Evolutionary conservation across 1,139 yeast species (phyloP), one percentile per base, ranked within the genome.

Genomic region (Williopsis jadinii): DNA sequence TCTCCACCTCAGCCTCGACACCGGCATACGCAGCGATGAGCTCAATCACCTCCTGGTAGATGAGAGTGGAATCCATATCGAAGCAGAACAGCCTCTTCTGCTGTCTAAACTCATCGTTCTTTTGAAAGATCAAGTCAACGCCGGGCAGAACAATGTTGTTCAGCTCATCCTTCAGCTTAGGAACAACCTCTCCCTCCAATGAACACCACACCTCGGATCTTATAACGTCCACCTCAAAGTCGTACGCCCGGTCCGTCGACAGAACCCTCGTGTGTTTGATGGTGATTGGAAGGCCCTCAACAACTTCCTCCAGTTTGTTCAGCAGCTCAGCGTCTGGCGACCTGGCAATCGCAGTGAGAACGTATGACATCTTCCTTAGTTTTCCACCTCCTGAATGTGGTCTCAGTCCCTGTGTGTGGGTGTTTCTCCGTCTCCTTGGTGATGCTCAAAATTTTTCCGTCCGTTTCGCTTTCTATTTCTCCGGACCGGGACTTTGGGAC

Each of bases 11-110:
- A 3, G 70, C 75, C 53, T 85, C 94, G 28, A 85, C 88, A 47
- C 73, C 71, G n/a, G 92, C 95, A 52, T 81, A 79, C 0, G 84
- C 87, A 3, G 98, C 98, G 51, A 94, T 90, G 58, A 92, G 67
- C 59, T 94, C 99, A 52, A 92, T 92, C 37, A 92, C 97, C 63
- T 94, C 99, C 63, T 94, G 97, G 61, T 85, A 82, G 52, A 94
- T 94, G 58, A 94, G 68, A 0, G 98, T 94, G 1, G 97, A 90
- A 66, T 94, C 99, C 98, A 94, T 94, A 56, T 94, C 98, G 56
- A 94, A 94, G 15, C 94, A 86, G 48, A 86, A 80, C 38, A 92
- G 68, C 52, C 77, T 75, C 57, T 83, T 84, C 40, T 63, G 48
- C 50, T 68, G 64, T 53, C 88, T 66, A 35, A 51, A 58, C 34